Percentiles rank a stretch among this genome's conserved stretches.
These are phyloP conservation scores for Viridothelium virens DNA, from an alignment of 495 filamentous ascomycete genomes.

Conservation along the genomic window DNA sequence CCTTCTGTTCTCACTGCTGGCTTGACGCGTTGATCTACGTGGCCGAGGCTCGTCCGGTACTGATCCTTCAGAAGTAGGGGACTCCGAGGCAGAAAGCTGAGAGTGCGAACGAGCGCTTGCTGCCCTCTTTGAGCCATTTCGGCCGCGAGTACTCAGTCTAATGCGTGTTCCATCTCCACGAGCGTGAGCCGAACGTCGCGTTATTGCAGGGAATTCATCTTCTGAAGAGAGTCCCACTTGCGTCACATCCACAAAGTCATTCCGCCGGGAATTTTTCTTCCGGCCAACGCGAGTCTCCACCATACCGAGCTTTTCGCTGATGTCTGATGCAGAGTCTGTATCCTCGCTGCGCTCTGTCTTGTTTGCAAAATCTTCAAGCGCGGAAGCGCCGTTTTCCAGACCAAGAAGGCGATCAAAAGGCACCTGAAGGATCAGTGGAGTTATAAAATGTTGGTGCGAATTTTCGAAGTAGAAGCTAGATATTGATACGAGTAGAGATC, in stretches of 20 bases:
- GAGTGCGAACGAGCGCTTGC: neutral
- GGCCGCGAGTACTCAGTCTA: neutral
- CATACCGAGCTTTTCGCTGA: constrained; percentile 16
- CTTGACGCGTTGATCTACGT: constrained; percentile 3
- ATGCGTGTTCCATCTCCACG: neutral
- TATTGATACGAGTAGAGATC: neutral
- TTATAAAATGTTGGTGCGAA: neutral
- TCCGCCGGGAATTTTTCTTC: neutral
- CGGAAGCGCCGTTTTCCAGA: constrained; percentile 27
- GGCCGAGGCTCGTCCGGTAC: neutral
- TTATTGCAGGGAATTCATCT: neutral
- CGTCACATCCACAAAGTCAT: neutral
- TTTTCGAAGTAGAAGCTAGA: neutral
- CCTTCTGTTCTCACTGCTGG: neutral
- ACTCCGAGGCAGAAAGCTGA: neutral
- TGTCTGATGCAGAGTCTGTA: constrained; percentile 8
- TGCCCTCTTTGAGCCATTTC: neutral
- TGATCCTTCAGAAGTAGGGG: neutral
- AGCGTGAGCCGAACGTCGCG: neutral
- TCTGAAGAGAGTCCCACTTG: neutral
- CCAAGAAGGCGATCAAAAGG: constrained; percentile 30
- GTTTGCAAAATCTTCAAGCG: constrained; percentile 26
- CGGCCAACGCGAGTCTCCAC: neutral
- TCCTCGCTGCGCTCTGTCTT: neutral
- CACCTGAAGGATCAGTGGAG: constrained; percentile 21